Conservation (phyloP, 352 stramenopile genomes). For the Phytophthora hibernalis region DNA sequence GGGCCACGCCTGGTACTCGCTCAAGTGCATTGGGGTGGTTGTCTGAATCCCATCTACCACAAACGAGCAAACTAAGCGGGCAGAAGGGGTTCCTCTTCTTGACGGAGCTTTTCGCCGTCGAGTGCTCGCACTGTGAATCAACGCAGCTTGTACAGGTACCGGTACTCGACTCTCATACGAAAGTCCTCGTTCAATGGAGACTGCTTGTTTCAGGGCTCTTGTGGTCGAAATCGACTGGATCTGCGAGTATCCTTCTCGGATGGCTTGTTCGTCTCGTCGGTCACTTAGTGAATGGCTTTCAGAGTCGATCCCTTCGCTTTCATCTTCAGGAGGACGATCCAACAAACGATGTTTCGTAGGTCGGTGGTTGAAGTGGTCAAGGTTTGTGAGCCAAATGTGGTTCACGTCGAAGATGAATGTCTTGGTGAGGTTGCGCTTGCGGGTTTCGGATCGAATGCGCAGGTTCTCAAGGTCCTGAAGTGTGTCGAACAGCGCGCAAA, state of each 20-base stretch:
- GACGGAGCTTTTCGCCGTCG: slow-evolving; percentile 22
- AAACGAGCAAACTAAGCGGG: slow-evolving; percentile 68
- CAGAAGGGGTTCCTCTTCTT: slow-evolving; percentile 30
- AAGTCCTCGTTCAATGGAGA: slow-evolving; percentile 41
- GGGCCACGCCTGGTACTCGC: slow-evolving; percentile 49
- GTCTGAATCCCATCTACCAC: slow-evolving; percentile 50
- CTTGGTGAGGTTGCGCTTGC: slow-evolving; percentile 77
- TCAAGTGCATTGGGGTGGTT: slow-evolving; percentile 34
- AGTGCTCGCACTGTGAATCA: slow-evolving; percentile 16
- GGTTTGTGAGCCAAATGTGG: slow-evolving; percentile 92
- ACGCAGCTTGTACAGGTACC: slow-evolving; percentile 2
- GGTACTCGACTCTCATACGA: slow-evolving; percentile 12
- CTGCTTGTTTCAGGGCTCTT: slow-evolving; percentile 60
- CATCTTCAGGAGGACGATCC: slow-evolving; percentile 12
- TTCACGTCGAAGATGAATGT: slow-evolving; percentile 91
- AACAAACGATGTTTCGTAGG: slow-evolving; percentile 16
- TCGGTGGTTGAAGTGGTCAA: slow-evolving; percentile 85
- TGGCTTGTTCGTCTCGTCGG: slow-evolving; percentile 62
- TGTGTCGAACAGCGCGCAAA: slow-evolving; percentile 62
- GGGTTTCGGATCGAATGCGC: slow-evolving; percentile 61
- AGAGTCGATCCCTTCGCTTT: slow-evolving; percentile 27
- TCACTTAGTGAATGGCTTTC: slow-evolving; percentile 41
- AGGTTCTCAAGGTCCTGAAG: slow-evolving; percentile 82
- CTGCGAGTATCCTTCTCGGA: slow-evolving; percentile 75
- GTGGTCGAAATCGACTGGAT: slow-evolving; percentile 78